phyloP scores from a whole-genome alignment of 768 basidiomycete genomes.

The Omphalotus guepiniiformis region DNA sequence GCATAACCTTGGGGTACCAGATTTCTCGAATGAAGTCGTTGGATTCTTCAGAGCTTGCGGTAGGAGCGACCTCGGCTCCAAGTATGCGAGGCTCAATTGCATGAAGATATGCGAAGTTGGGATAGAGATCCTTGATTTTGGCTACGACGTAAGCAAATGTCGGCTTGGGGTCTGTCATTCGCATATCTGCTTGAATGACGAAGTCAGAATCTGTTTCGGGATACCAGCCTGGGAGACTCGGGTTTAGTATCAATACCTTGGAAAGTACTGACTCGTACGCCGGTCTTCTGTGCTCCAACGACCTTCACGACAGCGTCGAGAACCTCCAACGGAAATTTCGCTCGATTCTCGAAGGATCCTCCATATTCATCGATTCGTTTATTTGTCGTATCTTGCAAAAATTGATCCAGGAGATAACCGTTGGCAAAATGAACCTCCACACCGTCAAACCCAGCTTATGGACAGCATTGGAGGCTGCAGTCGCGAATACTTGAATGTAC shows the following conservation, averaged over 20 bases:
- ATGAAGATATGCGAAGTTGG: slow-evolving; percentile 43
- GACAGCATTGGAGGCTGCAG: slow-evolving; percentile 38
- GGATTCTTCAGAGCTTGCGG: slow-evolving; percentile 7
- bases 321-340: slow-evolving; percentile 42
- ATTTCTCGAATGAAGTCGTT: slow-evolving; percentile 35
- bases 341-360: slow-evolving; percentile 43
- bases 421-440: slow-evolving; percentile 33
- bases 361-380: slow-evolving; percentile 47
- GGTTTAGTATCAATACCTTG: slow-evolving; percentile 14
- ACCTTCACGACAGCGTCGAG: slow-evolving; percentile 36
- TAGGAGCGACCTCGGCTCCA: slow-evolving; percentile 5
- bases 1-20: slow-evolving; percentile 28
- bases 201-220: slow-evolving; percentile 15
- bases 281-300: slow-evolving; percentile 39
- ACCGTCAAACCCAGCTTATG: slow-evolving; percentile 50
- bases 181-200: slow-evolving; percentile 25
- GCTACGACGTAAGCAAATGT: slow-evolving; percentile 39
- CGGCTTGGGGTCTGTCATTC: slow-evolving; percentile 37
- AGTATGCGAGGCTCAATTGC: slow-evolving; percentile 31
- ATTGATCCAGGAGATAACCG: slow-evolving; percentile 21
- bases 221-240: slow-evolving; percentile 1
- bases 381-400: slow-evolving; percentile 35
- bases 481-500: slow-evolving; percentile 32
- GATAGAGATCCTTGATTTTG: slow-evolving; percentile 28
- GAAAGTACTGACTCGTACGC: slow-evolving; percentile 38